Evolutionary conservation across 441 rosid species (phyloP).

Genomic region (Daphne laureola): DNA sequence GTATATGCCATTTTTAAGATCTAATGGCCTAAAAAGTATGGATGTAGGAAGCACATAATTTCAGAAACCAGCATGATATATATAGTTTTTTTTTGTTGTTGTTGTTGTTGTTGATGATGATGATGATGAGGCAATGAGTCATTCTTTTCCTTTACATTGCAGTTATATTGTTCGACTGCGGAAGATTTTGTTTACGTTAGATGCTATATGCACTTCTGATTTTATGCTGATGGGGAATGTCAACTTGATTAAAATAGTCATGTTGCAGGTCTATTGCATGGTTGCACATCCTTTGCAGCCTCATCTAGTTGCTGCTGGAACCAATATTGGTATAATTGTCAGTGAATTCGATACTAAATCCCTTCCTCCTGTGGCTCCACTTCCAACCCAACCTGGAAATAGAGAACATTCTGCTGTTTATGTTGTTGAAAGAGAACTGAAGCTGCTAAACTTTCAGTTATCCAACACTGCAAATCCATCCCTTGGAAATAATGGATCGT

Average conservation of each 20-base stretch:
- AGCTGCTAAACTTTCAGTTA: constrained; percentile 78
- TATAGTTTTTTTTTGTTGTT: too few relatives aligned
- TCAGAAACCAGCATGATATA: too few relatives aligned
- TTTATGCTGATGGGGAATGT: constrained; percentile 1
- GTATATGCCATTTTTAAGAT: too few relatives aligned
- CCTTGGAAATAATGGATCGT: constrained; percentile 84
- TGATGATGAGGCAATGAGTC: too few relatives aligned
- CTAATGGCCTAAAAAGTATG: too few relatives aligned
- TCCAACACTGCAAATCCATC: constrained; percentile 75
- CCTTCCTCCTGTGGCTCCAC: constrained; percentile 85
- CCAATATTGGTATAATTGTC: constrained; percentile 88
- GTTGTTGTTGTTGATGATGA: too few relatives aligned
- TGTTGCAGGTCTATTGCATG: constrained; percentile 89
- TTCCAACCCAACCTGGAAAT: constrained; percentile 74
- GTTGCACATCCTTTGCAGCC: constrained; percentile 97
- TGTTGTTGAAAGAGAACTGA: constrained; percentile 84
- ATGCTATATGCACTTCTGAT: background rate
- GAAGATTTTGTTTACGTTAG: too few relatives aligned
- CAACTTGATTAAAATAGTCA: constrained; percentile 9
- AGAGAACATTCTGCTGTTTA: constrained; percentile 93
- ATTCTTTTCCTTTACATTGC: too few relatives aligned
- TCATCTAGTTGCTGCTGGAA: constrained; percentile 95
- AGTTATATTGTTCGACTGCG: too few relatives aligned
- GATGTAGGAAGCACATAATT: too few relatives aligned
- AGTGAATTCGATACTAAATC: constrained; percentile 94